phyloP scores from a whole-genome alignment of 2,329 filamentous ascomycete genomes.

The Westerdykella sp. region DNA sequence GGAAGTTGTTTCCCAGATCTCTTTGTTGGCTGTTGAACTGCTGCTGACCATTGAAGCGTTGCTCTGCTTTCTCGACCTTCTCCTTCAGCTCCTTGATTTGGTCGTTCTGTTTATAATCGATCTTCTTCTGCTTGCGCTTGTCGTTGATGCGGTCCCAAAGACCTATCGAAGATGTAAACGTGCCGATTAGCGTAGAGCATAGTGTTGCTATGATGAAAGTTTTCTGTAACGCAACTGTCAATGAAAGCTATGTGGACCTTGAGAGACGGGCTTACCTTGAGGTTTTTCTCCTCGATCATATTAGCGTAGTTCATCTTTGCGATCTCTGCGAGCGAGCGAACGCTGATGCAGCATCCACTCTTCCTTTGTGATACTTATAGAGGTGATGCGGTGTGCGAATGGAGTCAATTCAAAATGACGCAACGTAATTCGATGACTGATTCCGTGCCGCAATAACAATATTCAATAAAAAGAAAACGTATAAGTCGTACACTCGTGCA shows the following conservation, averaged over 20 bases:
- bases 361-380: background rate
- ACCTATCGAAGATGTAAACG: slow-evolving; percentile 41
- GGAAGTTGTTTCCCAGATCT: slow-evolving; percentile 29
- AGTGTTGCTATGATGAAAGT: slow-evolving; percentile 43
- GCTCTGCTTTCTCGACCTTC: slow-evolving; percentile 25
- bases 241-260: background rate
- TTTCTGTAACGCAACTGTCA: slow-evolving; percentile 23
- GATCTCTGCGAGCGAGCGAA: background rate
- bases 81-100: slow-evolving; percentile 30
- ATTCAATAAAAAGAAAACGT: too few relatives aligned
- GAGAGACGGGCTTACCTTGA: slow-evolving; percentile 28
- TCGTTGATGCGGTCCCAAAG: slow-evolving; percentile 38
- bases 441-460: too few relatives aligned
- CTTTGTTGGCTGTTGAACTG: slow-evolving; percentile 22
- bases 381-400: background rate
- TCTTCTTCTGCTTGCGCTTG: slow-evolving; percentile 34
- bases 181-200: slow-evolving; percentile 41
- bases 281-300: slow-evolving; percentile 43
- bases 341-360: too few relatives aligned
- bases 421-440: too few relatives aligned
- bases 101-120: slow-evolving; percentile 28
- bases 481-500: too few relatives aligned
- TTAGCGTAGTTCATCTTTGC: slow-evolving; percentile 40
- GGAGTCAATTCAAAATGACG: background rate
- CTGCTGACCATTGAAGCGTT: slow-evolving; percentile 18